Evolutionary conservation across 2,329 filamentous ascomycete species (phyloP).

Genomic region (Alternaria sp.): DNA sequence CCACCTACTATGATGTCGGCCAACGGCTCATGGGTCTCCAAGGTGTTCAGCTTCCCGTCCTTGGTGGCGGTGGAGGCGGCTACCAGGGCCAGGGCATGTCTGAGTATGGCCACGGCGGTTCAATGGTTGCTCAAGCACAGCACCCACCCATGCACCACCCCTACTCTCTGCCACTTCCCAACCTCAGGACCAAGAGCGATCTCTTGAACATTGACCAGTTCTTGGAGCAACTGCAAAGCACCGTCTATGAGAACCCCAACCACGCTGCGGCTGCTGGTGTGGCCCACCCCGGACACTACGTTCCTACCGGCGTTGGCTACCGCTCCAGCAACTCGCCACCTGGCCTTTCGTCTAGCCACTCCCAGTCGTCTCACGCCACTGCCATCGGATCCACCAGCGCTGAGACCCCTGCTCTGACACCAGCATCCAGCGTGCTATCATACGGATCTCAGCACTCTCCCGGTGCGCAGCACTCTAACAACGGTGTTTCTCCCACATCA

Average conservation of each 20-base stretch:
- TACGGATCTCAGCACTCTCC: conserved; percentile 81
- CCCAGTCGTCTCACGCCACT: conserved; percentile 61
- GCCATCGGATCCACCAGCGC: conserved; percentile 49
- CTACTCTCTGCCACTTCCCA: conserved; percentile 89
- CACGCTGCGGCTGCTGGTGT: conserved; percentile 80
- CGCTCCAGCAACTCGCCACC: conserved; percentile 66
- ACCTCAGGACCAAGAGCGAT: conserved; percentile 90
- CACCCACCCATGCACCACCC: conserved; percentile 75
- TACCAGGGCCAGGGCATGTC: conserved; percentile 51
- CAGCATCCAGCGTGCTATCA: conserved; percentile 75
- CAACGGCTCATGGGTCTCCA: conserved; percentile 85
- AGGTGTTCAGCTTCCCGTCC: conserved; percentile 62
- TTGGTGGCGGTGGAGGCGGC: conserved; percentile 30
- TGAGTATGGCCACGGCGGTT: conserved; percentile 63
- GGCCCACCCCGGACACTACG: conserved; percentile 75
- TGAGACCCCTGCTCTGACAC: conserved; percentile 78
- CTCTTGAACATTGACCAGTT: conserved; percentile 93
- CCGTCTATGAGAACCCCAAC: conserved; percentile 91
- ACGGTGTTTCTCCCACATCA: conserved; percentile 68
- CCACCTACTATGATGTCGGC: conserved; percentile 89
- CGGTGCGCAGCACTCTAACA: conserved; percentile 63
- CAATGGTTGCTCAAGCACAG: conserved; percentile 59
- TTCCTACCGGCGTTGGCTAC: conserved; percentile 59
- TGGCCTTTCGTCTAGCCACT: conserved; percentile 42
- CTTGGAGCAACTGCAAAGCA: conserved; percentile 93